Conservation (phyloP, 495 filamentous ascomycete genomes). For the Delitschia confertaspora region DNA sequence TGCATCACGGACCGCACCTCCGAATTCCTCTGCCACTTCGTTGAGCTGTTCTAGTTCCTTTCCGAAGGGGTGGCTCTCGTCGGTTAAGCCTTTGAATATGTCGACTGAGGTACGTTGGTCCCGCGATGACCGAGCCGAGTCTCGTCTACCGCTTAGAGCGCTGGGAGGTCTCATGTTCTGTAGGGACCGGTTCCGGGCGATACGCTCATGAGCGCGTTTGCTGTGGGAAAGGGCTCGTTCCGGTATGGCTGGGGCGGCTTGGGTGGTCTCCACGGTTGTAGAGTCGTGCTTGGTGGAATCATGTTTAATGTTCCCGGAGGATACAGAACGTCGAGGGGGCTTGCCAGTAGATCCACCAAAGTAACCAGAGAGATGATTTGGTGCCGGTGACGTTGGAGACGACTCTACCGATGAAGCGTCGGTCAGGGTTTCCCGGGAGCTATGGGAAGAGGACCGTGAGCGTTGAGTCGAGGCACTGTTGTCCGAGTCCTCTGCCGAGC, state of each 20-base stretch:
- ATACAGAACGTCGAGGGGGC: slow-evolving; percentile 36
- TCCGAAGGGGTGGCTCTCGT: slow-evolving; percentile 49
- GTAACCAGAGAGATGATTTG: slow-evolving; percentile 73
- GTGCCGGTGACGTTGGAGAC: slow-evolving; percentile 51
- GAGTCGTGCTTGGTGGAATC: slow-evolving; percentile 39
- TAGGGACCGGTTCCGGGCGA: slow-evolving; percentile 58
- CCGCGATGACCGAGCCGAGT: slow-evolving; percentile 45
- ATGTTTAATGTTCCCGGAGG: slow-evolving; percentile 36
- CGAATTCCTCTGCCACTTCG: slow-evolving; percentile 82
- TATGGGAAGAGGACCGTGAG: slow-evolving; percentile 33
- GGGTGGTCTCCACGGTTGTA: not conserved
- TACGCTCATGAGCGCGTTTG: slow-evolving; percentile 62
- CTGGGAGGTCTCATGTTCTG: slow-evolving; percentile 43
- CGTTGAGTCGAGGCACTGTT: slow-evolving; percentile 23
- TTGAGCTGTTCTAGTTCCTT: slow-evolving; percentile 65
- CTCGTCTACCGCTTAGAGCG: slow-evolving; percentile 33
- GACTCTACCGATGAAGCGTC: slow-evolving; percentile 59
- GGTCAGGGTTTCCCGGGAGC: slow-evolving; percentile 58
- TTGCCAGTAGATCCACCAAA: slow-evolving; percentile 48
- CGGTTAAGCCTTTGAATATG: slow-evolving; percentile 35
- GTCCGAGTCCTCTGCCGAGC: slow-evolving; percentile 56
- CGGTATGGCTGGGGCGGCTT: slow-evolving; percentile 43
- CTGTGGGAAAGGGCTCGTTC: slow-evolving; percentile 73
- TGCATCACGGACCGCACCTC: slow-evolving; percentile 38
- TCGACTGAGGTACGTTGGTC: slow-evolving; percentile 42